A percentile compares a stretch with the other conserved stretches of the same genome.
Conservation (phyloP, 1,284 basidiomycete genomes). For the Sporisorium sorghi region DNA sequence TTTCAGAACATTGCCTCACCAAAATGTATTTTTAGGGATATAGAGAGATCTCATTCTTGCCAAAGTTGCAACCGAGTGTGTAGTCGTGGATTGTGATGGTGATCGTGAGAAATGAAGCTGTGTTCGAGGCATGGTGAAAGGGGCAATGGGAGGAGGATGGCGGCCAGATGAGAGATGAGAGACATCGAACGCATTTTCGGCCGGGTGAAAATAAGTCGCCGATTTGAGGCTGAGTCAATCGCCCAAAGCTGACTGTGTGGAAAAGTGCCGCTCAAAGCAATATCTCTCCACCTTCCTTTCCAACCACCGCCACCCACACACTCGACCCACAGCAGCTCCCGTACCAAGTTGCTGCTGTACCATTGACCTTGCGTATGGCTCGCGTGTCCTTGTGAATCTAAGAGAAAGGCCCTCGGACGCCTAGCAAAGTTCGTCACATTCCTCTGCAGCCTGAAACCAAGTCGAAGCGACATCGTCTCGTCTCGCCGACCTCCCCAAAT, state of each 20-base stretch:
- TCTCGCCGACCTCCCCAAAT: not conserved
- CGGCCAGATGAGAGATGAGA: not conserved
- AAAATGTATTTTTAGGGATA: slow-evolving; percentile 12
- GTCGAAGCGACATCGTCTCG: not conserved
- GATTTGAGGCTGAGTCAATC: slow-evolving; percentile 12
- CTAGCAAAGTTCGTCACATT: slow-evolving; percentile 1
- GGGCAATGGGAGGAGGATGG: too few relatives aligned
- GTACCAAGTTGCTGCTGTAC: not conserved
- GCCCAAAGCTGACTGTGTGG: not conserved
- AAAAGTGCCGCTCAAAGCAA: not conserved
- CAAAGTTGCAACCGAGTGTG: not conserved
- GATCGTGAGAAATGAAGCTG: not conserved
- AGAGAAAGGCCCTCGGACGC: slow-evolving; percentile 2
- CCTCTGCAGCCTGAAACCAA: slow-evolving; percentile 4
- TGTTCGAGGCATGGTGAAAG: not conserved
- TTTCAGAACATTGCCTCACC: not conserved
- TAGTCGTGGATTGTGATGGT: not conserved
- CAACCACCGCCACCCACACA: slow-evolving; percentile 9
- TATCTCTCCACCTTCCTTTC: not conserved
- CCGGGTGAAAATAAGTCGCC: not conserved
- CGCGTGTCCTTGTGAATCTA: slow-evolving; percentile 3
- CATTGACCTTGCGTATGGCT: not conserved
- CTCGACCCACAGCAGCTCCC: slow-evolving; percentile 8
- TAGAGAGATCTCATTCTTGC: not conserved
- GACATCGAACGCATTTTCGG: slow-evolving; percentile 8